Base-by-base conservation (phyloP, 208 protist species). In the Wallacemonas collosoma region DNA sequence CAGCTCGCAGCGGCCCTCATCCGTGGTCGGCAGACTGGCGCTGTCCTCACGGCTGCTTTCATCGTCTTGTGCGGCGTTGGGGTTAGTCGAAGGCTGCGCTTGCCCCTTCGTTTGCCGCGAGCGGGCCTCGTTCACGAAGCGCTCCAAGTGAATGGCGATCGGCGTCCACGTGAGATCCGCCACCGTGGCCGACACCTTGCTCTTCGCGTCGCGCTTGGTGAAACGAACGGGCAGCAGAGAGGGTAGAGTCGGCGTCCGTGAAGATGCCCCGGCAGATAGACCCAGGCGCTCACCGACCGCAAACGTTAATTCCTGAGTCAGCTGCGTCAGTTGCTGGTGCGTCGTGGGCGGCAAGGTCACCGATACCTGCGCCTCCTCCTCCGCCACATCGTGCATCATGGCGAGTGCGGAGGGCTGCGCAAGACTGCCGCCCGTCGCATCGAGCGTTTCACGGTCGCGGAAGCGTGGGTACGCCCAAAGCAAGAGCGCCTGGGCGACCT, bases 231-330 rank as follows among this genome's bases (percentile, higher is more conserved):
- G 73, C 71, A 50, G 41, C 60, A 48, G 12, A 35, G 12, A 79
- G 75, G 43, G 80, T 70, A 57, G 63, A 57, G 36, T 83, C 48
- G n/a, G 80, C 55, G 14, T 65, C 69, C 4, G 75, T 58, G 14
- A 67, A 67, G 35, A 81, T 40, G 54, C 71, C 8, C 76, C 36
- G 9, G 63, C 60, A 57, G 82, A 54, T 7, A 87, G 71, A 14
- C 82, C 82, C 35, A 87, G 68, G 40, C 78, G 68, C 53, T 80
- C 77, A 14, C 68, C 79, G 17, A 87, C 79, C 1, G 69, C 69
- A 1, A 68, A 57, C n/a, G 68, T 71, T 17, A 86, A 67, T 53
- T 80, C 76, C 11, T 66, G 57, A 38, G 55, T 63, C 15, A 83
- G 74, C 1, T 36, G 47, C 12, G 67, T 35, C 15, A 88, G 61